These are phyloP conservation scores for Tolypocladium ovalisporum DNA, from an alignment of 2,329 filamentous ascomycete species.

Conservation along the genomic window DNA sequence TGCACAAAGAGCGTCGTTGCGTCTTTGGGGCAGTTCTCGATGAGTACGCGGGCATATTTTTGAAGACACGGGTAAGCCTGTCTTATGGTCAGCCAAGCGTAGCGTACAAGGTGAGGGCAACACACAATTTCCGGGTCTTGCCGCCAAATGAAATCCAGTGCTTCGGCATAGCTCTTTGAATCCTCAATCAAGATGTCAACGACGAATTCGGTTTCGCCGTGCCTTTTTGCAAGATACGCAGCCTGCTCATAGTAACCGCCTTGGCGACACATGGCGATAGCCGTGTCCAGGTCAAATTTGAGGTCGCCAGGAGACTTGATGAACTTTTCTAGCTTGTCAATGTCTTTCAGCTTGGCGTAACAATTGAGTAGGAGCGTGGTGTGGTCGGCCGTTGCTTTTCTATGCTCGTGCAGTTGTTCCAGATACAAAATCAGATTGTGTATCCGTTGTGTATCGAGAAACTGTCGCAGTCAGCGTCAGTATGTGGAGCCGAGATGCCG, in stretches of 20 bases:
- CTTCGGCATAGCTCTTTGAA: slow-evolving; percentile 79
- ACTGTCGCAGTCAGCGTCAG: slow-evolving; percentile 38
- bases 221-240: slow-evolving; percentile 86
- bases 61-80: slow-evolving; percentile 81
- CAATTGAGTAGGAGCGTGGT: slow-evolving; percentile 92
- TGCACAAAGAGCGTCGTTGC: slow-evolving; percentile 85
- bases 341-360: slow-evolving; percentile 96
- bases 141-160: slow-evolving; percentile 83
- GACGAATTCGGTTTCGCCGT: slow-evolving; percentile 86
- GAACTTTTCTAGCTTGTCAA: slow-evolving; percentile 89
- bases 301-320: slow-evolving; percentile 92
- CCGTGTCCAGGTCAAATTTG: slow-evolving; percentile 94
- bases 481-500: too few relatives aligned
- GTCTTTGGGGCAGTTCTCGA: slow-evolving; percentile 74
- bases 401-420: slow-evolving; percentile 89
- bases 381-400: slow-evolving; percentile 87
- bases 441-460: slow-evolving; percentile 92
- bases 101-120: slow-evolving; percentile 3
- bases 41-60: slow-evolving; percentile 86
- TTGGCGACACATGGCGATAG: slow-evolving; percentile 94
- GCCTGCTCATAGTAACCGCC: slow-evolving; percentile 96
- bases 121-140: slow-evolving; percentile 67
- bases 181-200: slow-evolving; percentile 95
- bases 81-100: slow-evolving; percentile 17
- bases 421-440: slow-evolving; percentile 96